Evolutionary conservation across 805 yeast species (phyloP).

Genomic region (Priceomyces carsonii): DNA sequence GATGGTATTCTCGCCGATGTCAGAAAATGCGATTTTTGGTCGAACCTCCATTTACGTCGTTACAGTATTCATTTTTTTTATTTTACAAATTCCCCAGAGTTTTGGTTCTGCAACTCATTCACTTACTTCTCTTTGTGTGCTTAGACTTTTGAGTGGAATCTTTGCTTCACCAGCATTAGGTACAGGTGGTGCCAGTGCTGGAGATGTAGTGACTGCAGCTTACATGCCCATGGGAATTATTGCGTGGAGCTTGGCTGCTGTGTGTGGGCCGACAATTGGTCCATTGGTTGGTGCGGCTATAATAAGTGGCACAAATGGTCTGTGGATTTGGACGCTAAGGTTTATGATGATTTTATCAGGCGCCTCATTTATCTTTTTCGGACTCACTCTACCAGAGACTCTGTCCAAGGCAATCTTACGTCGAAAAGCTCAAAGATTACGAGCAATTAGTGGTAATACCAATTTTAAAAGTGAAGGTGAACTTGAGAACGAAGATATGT

Average conservation of each 20-base stretch:
- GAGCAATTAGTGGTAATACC: slow-evolving; percentile 43
- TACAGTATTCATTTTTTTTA: slow-evolving; percentile 45
- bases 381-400: slow-evolving; percentile 47
- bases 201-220: slow-evolving; percentile 44
- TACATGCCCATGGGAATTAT: slow-evolving; percentile 45
- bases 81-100: slow-evolving; percentile 54
- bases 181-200: slow-evolving; percentile 54
- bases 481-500: slow-evolving; percentile 22
- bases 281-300: slow-evolving; percentile 55
- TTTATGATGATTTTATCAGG: slow-evolving; percentile 35
- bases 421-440: slow-evolving; percentile 43
- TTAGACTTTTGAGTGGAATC: slow-evolving; percentile 52
- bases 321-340: slow-evolving; percentile 59
- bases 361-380: slow-evolving; percentile 14
- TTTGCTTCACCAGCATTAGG: slow-evolving; percentile 53
- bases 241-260: slow-evolving; percentile 51
- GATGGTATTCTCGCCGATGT: slow-evolving; percentile 52
- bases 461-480: slow-evolving; percentile 40
- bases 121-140: slow-evolving; percentile 47
- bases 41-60: slow-evolving; percentile 47
- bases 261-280: slow-evolving; percentile 52
- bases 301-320: slow-evolving; percentile 29
- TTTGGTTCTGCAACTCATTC: slow-evolving; percentile 48
- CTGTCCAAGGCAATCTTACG: slow-evolving; percentile 40
- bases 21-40: slow-evolving; percentile 52